Percentiles rank a stretch among this genome's conserved stretches.
Evolutionary conservation across 2,329 filamentous ascomycete species (phyloP).

Genomic region (Cytospora mali): DNA sequence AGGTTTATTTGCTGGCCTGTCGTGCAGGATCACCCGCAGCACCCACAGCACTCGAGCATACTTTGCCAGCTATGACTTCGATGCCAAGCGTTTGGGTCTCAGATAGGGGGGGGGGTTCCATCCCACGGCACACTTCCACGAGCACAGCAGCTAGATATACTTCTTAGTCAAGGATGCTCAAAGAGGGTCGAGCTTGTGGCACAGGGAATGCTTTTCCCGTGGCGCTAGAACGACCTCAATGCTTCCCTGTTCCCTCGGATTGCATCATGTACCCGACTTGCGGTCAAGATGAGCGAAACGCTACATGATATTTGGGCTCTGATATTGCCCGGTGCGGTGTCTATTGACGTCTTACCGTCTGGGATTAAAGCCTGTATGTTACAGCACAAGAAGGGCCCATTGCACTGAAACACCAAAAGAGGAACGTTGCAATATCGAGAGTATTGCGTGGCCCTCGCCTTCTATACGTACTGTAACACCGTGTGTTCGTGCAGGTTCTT

Average conservation of each 20-base stretch:
- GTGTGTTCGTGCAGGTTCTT: neutral
- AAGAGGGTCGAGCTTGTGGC: neutral
- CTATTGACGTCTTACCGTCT: neutral
- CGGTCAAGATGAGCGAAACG: neutral
- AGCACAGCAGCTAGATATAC: neutral
- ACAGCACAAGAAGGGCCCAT: no score
- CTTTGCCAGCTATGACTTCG: neutral
- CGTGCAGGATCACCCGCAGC: constrained; percentile 7
- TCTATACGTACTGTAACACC: no score
- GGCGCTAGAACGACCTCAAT: neutral
- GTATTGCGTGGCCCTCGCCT: no score
- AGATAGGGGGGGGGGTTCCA: neutral
- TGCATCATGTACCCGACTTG: neutral
- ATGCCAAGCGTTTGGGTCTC: neutral
- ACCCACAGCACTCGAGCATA: neutral
- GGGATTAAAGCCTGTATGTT: neutral
- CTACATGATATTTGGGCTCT: neutral
- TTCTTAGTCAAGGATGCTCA: neutral
- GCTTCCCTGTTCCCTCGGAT: neutral
- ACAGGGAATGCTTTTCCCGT: neutral
- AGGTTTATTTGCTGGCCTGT: neutral
- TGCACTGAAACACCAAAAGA: no score
- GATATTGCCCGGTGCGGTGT: neutral
- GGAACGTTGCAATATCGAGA: no score
- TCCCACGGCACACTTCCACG: neutral